These are phyloP conservation scores for Populus simonii DNA, from an alignment of 345 rosid genomes.

Conservation along the genomic window DNA sequence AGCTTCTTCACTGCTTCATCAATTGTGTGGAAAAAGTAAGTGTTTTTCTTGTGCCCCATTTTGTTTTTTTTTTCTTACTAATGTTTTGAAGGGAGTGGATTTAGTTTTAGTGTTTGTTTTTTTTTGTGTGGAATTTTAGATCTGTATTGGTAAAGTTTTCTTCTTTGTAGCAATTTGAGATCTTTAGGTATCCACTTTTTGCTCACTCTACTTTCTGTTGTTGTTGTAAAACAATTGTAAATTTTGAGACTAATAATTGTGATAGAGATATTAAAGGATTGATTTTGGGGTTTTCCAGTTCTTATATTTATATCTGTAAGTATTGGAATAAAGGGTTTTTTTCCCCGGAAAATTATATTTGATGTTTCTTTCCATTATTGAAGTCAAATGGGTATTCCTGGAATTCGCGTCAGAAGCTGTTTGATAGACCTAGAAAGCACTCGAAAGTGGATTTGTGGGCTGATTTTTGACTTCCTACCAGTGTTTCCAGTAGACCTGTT, in stretches of 20 bases:
- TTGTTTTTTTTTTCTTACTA: neutral
- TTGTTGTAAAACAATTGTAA: neutral
- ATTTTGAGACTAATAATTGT: neutral
- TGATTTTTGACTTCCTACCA: neutral
- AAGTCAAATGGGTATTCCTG: slow-evolving; percentile 7
- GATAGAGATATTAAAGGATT: neutral
- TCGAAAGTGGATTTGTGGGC: neutral
- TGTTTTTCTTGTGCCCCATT: neutral
- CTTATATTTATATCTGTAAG: neutral
- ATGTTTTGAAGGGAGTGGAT: neutral
- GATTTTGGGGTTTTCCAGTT: slow-evolving; percentile 2
- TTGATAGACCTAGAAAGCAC: neutral
- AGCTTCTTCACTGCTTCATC: slow-evolving; percentile 26
- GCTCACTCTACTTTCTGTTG: neutral
- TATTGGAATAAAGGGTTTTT: neutral
- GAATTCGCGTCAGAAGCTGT: slow-evolving; percentile 7
- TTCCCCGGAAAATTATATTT: neutral
- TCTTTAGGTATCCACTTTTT: slow-evolving; percentile 1
- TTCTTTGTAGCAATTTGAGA: slow-evolving; percentile 19
- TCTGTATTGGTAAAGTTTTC: slow-evolving; percentile 22
- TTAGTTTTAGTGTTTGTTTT: slow-evolving; percentile 1
- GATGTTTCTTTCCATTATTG: slow-evolving; percentile 4
- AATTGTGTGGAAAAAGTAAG: slow-evolving; percentile 21
- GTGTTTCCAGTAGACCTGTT: neutral
- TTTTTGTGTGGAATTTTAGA: slow-evolving; percentile 23